A percentile compares a stretch with the other conserved stretches of the same genome.
Evolutionary conservation across 768 basidiomycete species (phyloP).

Genomic region (Hysterangium stoloniferum): DNA sequence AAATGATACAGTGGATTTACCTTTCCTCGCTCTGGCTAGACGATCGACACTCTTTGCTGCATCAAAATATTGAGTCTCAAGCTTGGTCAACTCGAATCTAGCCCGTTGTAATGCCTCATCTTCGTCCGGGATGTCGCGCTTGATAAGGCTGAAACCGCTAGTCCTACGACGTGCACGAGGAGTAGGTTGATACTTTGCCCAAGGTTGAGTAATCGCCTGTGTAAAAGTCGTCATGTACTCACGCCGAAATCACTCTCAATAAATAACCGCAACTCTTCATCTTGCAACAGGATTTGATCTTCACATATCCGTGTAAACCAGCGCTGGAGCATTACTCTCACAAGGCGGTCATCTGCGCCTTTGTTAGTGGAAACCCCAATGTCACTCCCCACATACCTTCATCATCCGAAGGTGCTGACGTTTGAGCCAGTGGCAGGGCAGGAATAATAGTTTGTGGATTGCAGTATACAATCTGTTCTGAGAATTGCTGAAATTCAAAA

Average conservation of each 20-base stretch:
- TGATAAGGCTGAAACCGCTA: conserved; percentile 69
- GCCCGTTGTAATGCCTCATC: conserved; percentile 89
- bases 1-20: conserved; percentile 33
- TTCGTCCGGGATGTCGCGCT: conserved; percentile 82
- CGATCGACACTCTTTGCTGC: conserved; percentile 88
- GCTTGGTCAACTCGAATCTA: conserved; percentile 82
- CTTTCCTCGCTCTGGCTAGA: conserved; percentile 69
- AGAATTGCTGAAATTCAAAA: conserved; percentile 89
- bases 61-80: conserved; percentile 90
- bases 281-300: conserved; percentile 77
- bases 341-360: conserved; percentile 74
- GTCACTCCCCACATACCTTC: conserved; percentile 39
- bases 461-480: conserved; percentile 79
- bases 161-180: conserved; percentile 67
- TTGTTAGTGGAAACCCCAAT: background rate
- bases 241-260: conserved; percentile 95
- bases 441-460: conserved; percentile 97
- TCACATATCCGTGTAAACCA: conserved; percentile 94
- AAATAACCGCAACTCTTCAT: conserved; percentile 92
- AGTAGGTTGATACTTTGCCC: conserved; percentile 74
- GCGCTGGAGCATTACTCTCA: conserved; percentile 89
- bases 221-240: conserved; percentile 19
- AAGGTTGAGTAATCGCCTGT: too few species aligned
- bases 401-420: conserved; percentile 94
- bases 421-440: conserved; percentile 91